phyloP scores from a whole-genome alignment of 805 yeast species.

The Nakazawaea wyomingensis region DNA sequence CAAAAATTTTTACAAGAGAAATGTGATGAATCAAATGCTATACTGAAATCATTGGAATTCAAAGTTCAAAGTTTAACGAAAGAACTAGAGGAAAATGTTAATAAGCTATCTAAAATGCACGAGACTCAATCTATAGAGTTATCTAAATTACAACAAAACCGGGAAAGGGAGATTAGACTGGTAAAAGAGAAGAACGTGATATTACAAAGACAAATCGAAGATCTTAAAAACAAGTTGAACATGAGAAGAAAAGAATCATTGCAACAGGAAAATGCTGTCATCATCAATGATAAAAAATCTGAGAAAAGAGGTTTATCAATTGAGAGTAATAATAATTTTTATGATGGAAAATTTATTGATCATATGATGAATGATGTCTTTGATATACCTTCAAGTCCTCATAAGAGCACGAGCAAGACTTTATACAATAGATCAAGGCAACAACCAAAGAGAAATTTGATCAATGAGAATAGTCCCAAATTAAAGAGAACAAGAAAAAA shows the following conservation, averaged over 20 bases:
- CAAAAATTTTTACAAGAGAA: neutral
- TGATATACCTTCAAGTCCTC: slow-evolving; percentile 4
- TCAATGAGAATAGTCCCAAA: neutral
- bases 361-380: too few relatives aligned
- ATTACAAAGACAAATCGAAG: neutral
- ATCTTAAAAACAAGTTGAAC: neutral
- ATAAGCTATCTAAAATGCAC: neutral
- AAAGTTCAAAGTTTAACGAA: neutral
- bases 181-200: neutral
- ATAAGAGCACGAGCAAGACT: neutral
- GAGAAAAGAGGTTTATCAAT: too few relatives aligned
- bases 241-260: neutral
- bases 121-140: neutral
- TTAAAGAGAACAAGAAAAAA: neutral
- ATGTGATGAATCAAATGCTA: neutral
- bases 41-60: neutral
- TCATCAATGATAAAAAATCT: too few relatives aligned
- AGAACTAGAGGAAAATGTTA: neutral
- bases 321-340: too few relatives aligned
- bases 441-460: neutral
- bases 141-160: neutral
- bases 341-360: too few relatives aligned
- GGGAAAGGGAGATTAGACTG: neutral
- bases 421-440: neutral
- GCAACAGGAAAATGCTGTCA: too few relatives aligned